These are phyloP conservation scores for Cubamyces sp. DNA, from an alignment of 768 basidiomycete genomes.

Conservation along the genomic window DNA sequence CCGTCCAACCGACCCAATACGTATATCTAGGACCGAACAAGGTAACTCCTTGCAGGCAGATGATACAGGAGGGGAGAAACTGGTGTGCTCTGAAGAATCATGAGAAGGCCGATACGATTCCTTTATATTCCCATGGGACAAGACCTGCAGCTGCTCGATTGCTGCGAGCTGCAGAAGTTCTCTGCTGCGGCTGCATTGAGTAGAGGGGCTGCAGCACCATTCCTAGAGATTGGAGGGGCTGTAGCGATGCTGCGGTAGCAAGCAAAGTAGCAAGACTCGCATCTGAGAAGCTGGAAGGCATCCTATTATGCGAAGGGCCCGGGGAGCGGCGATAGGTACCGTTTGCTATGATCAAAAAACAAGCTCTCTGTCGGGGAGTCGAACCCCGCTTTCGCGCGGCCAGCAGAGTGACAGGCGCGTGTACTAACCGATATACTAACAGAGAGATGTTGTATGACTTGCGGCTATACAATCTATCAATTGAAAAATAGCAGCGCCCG, in stretches of 20 bases:
- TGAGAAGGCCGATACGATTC: neutral
- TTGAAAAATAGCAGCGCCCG: too few relatives aligned
- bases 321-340: too few relatives aligned
- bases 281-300: too few relatives aligned
- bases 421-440: constrained; percentile 10
- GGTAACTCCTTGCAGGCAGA: neutral
- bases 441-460: neutral
- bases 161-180: too few relatives aligned
- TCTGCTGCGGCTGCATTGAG: too few relatives aligned
- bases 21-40: neutral
- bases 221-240: too few relatives aligned
- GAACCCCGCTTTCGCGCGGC: constrained; percentile 40
- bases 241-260: too few relatives aligned
- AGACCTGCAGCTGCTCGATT: neutral
- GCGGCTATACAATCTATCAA: too few relatives aligned
- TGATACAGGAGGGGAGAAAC: neutral
- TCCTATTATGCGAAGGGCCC: too few relatives aligned
- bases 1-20: neutral
- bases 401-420: neutral
- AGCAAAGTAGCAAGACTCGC: too few relatives aligned
- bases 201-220: too few relatives aligned
- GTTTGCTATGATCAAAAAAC: neutral
- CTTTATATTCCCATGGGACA: neutral
- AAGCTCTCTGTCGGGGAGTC: constrained; percentile 35
- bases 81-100: neutral